Base-by-base conservation (phyloP, 1,284 basidiomycete species). In the Apiotrichum akiyoshidainum region DNA sequence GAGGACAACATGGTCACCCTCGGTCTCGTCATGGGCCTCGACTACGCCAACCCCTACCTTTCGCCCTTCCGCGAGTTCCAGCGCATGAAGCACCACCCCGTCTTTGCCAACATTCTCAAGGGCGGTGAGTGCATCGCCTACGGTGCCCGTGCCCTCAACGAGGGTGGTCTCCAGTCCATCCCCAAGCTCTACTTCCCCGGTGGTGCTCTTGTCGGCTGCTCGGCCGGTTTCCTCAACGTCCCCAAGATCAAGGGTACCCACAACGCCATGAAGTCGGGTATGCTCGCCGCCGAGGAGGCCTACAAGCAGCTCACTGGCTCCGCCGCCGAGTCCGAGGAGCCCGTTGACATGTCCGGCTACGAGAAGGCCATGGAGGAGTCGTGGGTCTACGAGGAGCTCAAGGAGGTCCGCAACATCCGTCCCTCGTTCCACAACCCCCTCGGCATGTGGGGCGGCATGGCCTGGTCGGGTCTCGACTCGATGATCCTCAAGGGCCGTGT, bases 211-310 rank as follows among this genome's bases (percentile, higher is more conserved):
- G 86, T 99, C 51, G 95, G 95, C 1, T 98, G 95, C 79, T 89
- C 92, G 0, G 95, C 95, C 0, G 96, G 92, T 22, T 95, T 99
- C 78, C 84, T 99, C 59, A 99, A 99, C 79, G 85, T 97, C 16
- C 89, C 94, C 42, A 99, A 98, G 81, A 99, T 99, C 80, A 99
- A 99, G 78, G 95, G 95, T n/a, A 96, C 94, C 0, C 96, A 99
- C 77, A 98, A 95, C 62, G 94, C 95, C n/a, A 98, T 99, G 95
- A 96, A 98, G 82, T 91, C 88, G 46, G 95, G 95, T 21, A 98
- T 98, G 87, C 82, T 98, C 21, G 95, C 94, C 39, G 96, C 92
- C 3, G 95, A 99, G 76, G 83, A 89, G 0, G 90, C 90, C 0
- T 92, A 84, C 68, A 83, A 87, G 10, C 85, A 85, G 2, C 78